These are phyloP conservation scores for Fusarium mangiferae DNA, from an alignment of 2,329 filamentous ascomycete species.

Conservation along the genomic window DNA sequence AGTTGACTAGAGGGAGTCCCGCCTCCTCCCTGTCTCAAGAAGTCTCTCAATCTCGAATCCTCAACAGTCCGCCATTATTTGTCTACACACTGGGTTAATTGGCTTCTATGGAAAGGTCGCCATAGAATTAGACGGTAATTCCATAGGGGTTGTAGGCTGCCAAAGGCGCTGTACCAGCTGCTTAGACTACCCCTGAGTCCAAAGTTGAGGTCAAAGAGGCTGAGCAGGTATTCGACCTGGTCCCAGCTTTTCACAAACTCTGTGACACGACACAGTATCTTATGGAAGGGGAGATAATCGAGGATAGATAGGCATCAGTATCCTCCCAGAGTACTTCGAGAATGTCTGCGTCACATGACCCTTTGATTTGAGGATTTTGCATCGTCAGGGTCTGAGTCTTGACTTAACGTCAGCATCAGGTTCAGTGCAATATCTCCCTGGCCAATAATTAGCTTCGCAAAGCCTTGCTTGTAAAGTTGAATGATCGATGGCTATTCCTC, in stretches of 20 bases:
- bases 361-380: background rate
- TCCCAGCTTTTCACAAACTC: background rate
- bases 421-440: background rate
- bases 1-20: background rate
- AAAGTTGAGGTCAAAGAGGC: too few species aligned
- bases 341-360: too few species aligned
- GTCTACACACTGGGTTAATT: background rate
- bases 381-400: background rate
- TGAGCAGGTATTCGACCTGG: too few species aligned
- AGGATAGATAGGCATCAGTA: background rate
- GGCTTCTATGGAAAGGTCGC: background rate
- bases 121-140: too few species aligned
- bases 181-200: too few species aligned
- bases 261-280: background rate
- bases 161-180: too few species aligned
- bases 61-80: background rate
- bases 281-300: background rate
- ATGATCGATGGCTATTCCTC: background rate
- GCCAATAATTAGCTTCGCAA: background rate
- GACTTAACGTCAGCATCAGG: background rate
- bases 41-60: too few species aligned
- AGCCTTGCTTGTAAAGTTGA: background rate
- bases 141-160: too few species aligned
- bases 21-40: background rate
- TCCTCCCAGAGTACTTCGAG: fast-evolving